phyloP scores from a whole-genome alignment of 129 eudicot species.

The Tanacetum coccineum region DNA sequence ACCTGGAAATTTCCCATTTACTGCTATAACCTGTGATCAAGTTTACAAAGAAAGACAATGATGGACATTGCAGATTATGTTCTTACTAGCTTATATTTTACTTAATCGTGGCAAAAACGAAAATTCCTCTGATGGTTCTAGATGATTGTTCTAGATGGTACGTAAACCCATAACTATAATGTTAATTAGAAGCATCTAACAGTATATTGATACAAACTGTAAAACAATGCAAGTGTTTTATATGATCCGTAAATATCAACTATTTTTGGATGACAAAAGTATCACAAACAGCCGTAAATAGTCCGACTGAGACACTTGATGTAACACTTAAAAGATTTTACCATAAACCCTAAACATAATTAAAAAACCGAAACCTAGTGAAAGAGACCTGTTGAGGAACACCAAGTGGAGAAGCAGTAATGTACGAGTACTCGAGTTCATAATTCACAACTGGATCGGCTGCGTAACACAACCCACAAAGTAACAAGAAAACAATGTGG shows the following conservation, averaged over 20 bases:
- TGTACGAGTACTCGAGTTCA: conserved; percentile 61
- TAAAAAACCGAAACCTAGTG: not conserved
- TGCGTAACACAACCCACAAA: conserved; percentile 37
- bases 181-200: not conserved
- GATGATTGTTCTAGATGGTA: no score
- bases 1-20: conserved; percentile 80
- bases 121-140: no score
- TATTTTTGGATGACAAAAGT: no score
- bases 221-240: not conserved
- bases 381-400: conserved; percentile 76
- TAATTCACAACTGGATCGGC: conserved; percentile 52
- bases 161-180: no score
- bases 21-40: conserved; percentile 67
- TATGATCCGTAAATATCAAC: no score
- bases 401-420: conserved; percentile 86
- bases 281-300: no score
- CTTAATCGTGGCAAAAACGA: no score
- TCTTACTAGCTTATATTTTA: no score
- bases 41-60: not conserved
- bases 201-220: not conserved
- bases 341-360: no score
- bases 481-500: conserved; percentile 36
- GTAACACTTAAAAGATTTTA: no score
- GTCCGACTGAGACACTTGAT: no score
- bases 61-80: no score